A percentile compares a stretch with the other conserved stretches of the same genome.
Conservation (phyloP, 23 red algal genomes). For the Agarophyton chilense region DNA sequence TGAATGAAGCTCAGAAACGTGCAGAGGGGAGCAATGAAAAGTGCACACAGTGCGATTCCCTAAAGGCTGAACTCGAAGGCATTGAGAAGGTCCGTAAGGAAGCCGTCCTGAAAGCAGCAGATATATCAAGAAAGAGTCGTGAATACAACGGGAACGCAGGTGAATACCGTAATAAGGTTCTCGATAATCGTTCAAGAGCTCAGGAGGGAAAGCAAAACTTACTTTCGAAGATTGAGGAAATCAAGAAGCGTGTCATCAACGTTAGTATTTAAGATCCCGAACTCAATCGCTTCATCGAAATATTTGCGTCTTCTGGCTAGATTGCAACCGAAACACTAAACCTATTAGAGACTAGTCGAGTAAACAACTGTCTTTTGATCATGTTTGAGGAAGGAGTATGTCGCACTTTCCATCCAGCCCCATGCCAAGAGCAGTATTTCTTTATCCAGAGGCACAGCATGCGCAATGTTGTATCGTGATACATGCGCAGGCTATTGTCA, state of each 20-base stretch:
- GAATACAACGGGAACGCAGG: conserved; percentile 5
- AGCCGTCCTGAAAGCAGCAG: not conserved
- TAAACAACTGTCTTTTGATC: too few species aligned
- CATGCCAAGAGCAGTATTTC: too few species aligned
- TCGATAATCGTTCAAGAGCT: not conserved
- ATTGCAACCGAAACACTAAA: not conserved
- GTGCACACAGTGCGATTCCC: not conserved
- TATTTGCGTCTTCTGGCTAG: not conserved
- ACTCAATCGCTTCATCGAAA: not conserved
- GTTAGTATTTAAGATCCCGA: not conserved
- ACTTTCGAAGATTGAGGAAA: not conserved
- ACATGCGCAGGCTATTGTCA: too few species aligned
- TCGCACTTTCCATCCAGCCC: too few species aligned
- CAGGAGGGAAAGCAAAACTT: not conserved
- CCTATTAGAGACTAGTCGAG: too few species aligned
- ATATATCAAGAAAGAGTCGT: not conserved
- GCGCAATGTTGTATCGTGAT: too few species aligned
- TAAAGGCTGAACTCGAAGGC: not conserved
- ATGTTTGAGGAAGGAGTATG: too few species aligned
- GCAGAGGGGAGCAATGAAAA: not conserved
- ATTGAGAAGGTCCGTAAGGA: not conserved
- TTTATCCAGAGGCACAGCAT: too few species aligned
- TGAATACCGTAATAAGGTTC: not conserved
- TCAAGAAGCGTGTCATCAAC: conserved; percentile 2
- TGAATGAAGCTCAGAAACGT: not conserved